Conservation (phyloP, 352 stramenopile species). For the Globisporangium orthogonon region DNA sequence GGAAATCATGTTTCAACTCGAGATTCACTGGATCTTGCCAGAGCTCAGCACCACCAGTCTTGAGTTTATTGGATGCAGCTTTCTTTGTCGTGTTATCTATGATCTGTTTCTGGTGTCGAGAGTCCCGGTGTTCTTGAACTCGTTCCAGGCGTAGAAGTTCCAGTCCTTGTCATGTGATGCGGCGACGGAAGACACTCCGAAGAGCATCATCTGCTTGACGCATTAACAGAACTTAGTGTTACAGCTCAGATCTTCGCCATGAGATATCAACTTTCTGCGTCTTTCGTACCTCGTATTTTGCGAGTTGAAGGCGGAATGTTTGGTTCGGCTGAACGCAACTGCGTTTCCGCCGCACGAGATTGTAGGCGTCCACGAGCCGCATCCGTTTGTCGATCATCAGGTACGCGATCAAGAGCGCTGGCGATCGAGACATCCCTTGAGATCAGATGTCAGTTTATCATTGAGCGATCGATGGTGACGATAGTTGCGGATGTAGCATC, state of each 20-base stretch:
- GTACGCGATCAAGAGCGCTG: conserved; percentile 51
- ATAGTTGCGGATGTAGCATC: no score
- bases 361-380: conserved; percentile 50
- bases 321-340: conserved; percentile 46
- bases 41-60: no score
- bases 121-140: conserved; percentile 29
- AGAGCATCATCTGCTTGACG: conserved; percentile 30
- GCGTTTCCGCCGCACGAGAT: conserved; percentile 38
- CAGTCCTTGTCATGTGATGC: conserved; percentile 51
- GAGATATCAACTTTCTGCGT: background rate
- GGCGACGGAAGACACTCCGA: conserved; percentile 45
- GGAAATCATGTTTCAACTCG: no score
- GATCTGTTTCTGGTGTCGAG: background rate
- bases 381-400: conserved; percentile 69
- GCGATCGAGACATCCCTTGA: conserved; percentile 42
- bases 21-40: no score
- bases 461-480: background rate
- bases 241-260: background rate
- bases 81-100: no score
- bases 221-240: background rate
- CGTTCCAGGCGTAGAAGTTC: conserved; percentile 71
- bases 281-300: conserved; percentile 43
- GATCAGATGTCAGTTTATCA: background rate
- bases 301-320: conserved; percentile 58
- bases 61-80: no score